Base-by-base conservation (phyloP, 1,139 yeast species). In the Lodderomyces margitis region DNA sequence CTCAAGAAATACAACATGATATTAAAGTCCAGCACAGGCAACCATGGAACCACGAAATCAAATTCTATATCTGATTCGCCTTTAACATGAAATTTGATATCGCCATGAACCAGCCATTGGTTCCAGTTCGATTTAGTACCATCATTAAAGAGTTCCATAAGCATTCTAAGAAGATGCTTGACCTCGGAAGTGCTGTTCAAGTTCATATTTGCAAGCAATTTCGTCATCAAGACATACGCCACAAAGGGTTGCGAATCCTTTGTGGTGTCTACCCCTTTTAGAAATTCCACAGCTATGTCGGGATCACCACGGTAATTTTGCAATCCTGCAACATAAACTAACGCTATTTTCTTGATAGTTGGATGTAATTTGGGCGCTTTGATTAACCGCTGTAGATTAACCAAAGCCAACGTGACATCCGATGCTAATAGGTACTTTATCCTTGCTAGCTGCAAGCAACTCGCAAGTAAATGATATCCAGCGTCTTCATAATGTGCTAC, bases 21-120 rank as follows among this genome's bases (percentile, higher is more conserved):
- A 2, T 64, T 60, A 50, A 71, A 73, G 44, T 75, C 78, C 33
- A 65, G 66, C 1, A 67, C 57, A 25, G 64, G 61, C 15, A 75
- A 46, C 80, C 80, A 75, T 6, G 51, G 44, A 47, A 12, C 66
- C 47, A 36, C 47, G 51, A 45, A 45, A 52, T 16, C 40, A 34
- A 12, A 51, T 17, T 10, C 32, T 8, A 12, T 25, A 17, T 17
- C 15, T 28, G 11, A 23, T 32, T 31, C 41, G 14, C 20, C 23
- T 23, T 16, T 5, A n/a, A 39, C 9, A 5, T 20, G 17, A 9
- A 39, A 35, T 14, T 19, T 12, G 11, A 39, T 31, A n/a, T 30
- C 32, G 2, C 43, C 43, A 24, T 14, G 19, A 3, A 20, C 15
- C 12, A 16, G 16, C 38, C 36, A 42, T 27, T 4, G 40, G 43